Conservation (phyloP, 2,329 filamentous ascomycete genomes). For the Pseudogymnoascus sp. region DNA sequence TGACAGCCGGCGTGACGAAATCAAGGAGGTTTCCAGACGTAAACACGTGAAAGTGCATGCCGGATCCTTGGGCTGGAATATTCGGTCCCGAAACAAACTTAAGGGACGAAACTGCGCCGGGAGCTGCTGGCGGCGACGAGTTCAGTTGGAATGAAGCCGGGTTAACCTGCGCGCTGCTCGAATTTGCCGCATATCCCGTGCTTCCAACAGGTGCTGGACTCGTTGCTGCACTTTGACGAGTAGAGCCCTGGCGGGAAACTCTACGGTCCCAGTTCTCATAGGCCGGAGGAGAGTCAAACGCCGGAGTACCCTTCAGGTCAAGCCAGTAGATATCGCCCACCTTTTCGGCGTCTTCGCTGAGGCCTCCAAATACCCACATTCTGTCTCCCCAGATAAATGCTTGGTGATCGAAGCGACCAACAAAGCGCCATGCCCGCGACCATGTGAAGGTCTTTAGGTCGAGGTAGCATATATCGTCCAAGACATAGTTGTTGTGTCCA, state of each 20-base stretch:
- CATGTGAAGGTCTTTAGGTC: slow-evolving; percentile 97
- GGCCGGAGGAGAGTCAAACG: slow-evolving; percentile 65
- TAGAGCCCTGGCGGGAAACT: slow-evolving; percentile 35
- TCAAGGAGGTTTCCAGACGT: slow-evolving; percentile 88
- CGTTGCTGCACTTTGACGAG: slow-evolving; percentile 42
- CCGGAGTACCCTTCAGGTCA: slow-evolving; percentile 82
- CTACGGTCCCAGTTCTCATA: slow-evolving; percentile 41
- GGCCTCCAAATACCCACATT: slow-evolving; percentile 92
- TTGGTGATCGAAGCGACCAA: slow-evolving; percentile 88
- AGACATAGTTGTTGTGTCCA: slow-evolving; percentile 80
- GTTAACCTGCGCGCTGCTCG: slow-evolving; percentile 58
- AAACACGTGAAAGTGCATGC: slow-evolving; percentile 92
- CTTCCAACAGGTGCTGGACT: slow-evolving; percentile 46
- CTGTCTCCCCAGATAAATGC: slow-evolving; percentile 87
- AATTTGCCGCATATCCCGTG: slow-evolving; percentile 61
- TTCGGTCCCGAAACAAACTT: slow-evolving; percentile 84
- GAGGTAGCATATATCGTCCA: slow-evolving; percentile 94
- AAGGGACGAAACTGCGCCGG: slow-evolving; percentile 80
- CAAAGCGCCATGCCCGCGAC: slow-evolving; percentile 94
- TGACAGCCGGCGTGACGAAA: slow-evolving; percentile 85
- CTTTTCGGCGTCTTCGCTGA: slow-evolving; percentile 95
- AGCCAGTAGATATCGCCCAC: slow-evolving; percentile 96
- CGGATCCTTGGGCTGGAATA: slow-evolving; percentile 80
- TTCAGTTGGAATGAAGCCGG: slow-evolving; percentile 59
- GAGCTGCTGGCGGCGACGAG: slow-evolving; percentile 73